Evolutionary conservation across 1,284 basidiomycete species (phyloP).

Genomic region (Trichosporon sp.): DNA sequence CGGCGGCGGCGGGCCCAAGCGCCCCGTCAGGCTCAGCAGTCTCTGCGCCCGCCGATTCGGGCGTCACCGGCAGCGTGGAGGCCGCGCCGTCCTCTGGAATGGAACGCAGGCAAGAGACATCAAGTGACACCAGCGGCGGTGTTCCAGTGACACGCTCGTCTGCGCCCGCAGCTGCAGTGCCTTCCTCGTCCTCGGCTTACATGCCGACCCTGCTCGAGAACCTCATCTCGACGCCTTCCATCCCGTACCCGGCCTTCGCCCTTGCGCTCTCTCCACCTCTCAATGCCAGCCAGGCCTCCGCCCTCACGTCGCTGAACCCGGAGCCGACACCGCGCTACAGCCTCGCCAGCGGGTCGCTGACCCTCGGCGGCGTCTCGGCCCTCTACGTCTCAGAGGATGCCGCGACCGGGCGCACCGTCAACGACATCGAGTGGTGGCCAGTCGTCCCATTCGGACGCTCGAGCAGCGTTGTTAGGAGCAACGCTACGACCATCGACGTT

Average conservation of each 20-base stretch:
- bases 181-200: conserved; percentile 22
- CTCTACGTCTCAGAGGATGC: conserved; percentile 28
- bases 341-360: conserved; percentile 27
- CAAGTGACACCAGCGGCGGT: background rate
- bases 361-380: conserved; percentile 40
- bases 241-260: conserved; percentile 40
- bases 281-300: background rate
- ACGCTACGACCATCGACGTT: background rate
- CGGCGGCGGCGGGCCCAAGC: background rate
- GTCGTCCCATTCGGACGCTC: conserved; percentile 37
- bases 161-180: conserved; percentile 4
- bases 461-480: background rate
- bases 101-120: background rate
- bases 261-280: conserved; percentile 33
- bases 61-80: background rate
- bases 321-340: conserved; percentile 21
- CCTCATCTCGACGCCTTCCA: conserved; percentile 24
- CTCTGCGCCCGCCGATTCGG: background rate
- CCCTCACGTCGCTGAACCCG: conserved; percentile 2
- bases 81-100: background rate
- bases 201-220: conserved; percentile 38
- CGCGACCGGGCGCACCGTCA: conserved; percentile 25
- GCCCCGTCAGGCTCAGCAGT: background rate
- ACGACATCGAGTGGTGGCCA: conserved; percentile 40
- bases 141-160: conserved; percentile 4